These are phyloP conservation scores for Pulveroboletus sp. DNA, from an alignment of 768 basidiomycete species.

Conservation along the genomic window DNA sequence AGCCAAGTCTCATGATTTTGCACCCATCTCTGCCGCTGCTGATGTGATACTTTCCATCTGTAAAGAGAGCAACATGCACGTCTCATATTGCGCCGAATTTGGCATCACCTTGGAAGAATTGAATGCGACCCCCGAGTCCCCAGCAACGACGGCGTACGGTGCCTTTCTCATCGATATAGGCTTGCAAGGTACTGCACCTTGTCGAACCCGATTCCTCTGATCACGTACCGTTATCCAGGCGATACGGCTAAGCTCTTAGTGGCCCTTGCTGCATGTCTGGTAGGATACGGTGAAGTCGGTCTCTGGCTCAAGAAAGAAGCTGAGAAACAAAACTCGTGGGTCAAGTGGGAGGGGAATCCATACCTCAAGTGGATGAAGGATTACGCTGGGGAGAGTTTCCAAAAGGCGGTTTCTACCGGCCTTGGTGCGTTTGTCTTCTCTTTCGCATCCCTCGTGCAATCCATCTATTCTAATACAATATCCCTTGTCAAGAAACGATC, in stretches of 20 bases:
- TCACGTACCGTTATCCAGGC: constrained; percentile 37
- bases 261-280: constrained; percentile 79
- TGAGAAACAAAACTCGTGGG: constrained; percentile 43
- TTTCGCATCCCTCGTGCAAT: background rate
- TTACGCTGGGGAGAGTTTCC: constrained; percentile 71
- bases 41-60: constrained; percentile 62
- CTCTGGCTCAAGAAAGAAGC: constrained; percentile 71
- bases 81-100: constrained; percentile 65
- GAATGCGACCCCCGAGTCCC: constrained; percentile 58
- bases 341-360: constrained; percentile 63
- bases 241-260: constrained; percentile 73
- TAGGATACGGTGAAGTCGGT: constrained; percentile 93
- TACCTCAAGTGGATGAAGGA: constrained; percentile 79
- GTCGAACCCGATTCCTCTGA: background rate
- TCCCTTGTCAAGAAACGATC: constrained; percentile 58
- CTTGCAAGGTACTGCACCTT: constrained; percentile 46
- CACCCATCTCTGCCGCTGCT: constrained; percentile 59
- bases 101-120: constrained; percentile 64
- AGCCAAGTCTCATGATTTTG: constrained; percentile 69
- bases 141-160: constrained; percentile 82
- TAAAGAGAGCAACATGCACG: constrained; percentile 71
- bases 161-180: constrained; percentile 82
- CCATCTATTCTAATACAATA: background rate
- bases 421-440: constrained; percentile 52
- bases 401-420: constrained; percentile 67